A percentile compares a stretch with the other conserved stretches of the same genome.
Evolutionary conservation across 306 rosid genomes (phyloP).

Genomic region (Sphenostylis stenocarpa): DNA sequence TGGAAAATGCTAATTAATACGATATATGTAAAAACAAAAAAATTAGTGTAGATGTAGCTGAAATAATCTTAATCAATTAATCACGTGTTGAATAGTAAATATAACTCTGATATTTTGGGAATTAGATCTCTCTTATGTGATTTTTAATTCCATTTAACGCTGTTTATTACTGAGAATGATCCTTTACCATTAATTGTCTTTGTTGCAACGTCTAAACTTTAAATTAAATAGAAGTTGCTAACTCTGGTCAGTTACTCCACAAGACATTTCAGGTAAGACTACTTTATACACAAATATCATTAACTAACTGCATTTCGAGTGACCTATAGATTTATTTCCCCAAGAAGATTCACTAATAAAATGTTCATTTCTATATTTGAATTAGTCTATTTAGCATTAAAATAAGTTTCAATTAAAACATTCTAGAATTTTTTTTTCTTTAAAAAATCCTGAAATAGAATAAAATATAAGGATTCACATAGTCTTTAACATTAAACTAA

Average conservation of each 20-base stretch:
- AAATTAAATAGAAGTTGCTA: not conserved
- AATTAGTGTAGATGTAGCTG: too few species aligned
- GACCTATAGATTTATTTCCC: not conserved
- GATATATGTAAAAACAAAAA: too few species aligned
- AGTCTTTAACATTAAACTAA: not conserved
- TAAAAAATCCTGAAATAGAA: not conserved
- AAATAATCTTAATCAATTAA: too few species aligned
- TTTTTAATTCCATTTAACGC: not conserved
- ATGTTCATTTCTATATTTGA: not conserved
- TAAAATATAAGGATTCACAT: not conserved
- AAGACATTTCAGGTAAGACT: not conserved
- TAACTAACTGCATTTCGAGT: not conserved
- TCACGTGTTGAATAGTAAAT: not conserved
- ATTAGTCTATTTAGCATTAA: not conserved
- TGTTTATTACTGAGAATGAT: not conserved
- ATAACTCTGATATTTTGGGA: not conserved
- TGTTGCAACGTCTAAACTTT: constrained; percentile 2
- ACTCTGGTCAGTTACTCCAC: constrained; percentile 2
- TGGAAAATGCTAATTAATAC: too few species aligned
- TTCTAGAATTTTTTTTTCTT: not conserved
- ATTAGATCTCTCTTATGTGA: not conserved
- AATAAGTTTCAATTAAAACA: not conserved
- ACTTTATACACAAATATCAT: not conserved
- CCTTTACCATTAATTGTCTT: constrained; percentile 2
- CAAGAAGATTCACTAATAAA: not conserved